Evolutionary conservation across 176 grass and related monocot species (phyloP).

Genomic region (Oryza punctata): DNA sequence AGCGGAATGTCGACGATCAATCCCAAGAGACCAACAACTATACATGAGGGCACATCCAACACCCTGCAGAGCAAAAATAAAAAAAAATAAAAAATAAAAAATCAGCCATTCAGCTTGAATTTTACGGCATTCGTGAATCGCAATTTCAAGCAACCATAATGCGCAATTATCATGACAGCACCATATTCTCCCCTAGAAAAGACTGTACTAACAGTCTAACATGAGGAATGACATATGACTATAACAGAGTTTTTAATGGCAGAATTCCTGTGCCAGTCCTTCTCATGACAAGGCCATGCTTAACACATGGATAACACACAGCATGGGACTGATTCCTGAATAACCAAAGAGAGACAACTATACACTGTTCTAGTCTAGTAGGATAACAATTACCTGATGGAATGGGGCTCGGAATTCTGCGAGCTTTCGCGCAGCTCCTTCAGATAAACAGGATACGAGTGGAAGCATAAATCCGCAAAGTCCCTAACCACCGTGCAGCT

Average conservation of each 20-base stretch:
- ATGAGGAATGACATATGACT: slow-evolving; percentile 2
- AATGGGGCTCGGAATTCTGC: slow-evolving; percentile 55
- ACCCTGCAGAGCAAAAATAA: slow-evolving; percentile 71
- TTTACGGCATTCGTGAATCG: background rate
- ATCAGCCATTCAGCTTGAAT: slow-evolving; percentile 1
- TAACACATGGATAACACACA: slow-evolving; percentile 11
- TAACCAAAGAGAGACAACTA: slow-evolving; percentile 2
- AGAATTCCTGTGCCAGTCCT: background rate
- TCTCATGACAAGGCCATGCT: slow-evolving; percentile 31
- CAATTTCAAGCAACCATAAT: background rate
- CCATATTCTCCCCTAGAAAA: background rate
- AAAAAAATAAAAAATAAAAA: slow-evolving; percentile 6
- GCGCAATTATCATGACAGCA: background rate
- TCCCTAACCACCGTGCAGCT: slow-evolving; percentile 95
- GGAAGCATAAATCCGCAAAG: slow-evolving; percentile 80
- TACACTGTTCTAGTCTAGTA: background rate
- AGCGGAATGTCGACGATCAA: slow-evolving; percentile 76
- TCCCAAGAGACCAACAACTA: slow-evolving; percentile 61
- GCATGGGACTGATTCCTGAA: slow-evolving; percentile 12
- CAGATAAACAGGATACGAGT: slow-evolving; percentile 75
- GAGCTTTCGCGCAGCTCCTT: slow-evolving; percentile 70
- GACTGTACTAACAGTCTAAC: slow-evolving; percentile 14
- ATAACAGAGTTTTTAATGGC: background rate
- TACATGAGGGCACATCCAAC: slow-evolving; percentile 69
- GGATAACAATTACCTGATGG: slow-evolving; percentile 66